These are phyloP conservation scores for Bipolaris zeicola DNA, from an alignment of 2,329 filamentous ascomycete genomes.

Conservation along the genomic window DNA sequence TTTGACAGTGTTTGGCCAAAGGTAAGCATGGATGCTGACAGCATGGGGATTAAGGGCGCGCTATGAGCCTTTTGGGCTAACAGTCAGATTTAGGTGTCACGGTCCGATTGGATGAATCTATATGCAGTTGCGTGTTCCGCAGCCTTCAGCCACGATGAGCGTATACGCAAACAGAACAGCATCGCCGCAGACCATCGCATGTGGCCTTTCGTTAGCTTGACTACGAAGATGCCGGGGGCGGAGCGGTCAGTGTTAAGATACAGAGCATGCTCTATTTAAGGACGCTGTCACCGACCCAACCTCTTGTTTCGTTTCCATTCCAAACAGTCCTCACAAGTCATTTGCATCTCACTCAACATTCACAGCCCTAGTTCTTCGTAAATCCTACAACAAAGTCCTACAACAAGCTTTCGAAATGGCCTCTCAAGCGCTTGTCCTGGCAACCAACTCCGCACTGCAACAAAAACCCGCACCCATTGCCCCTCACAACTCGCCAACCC, in stretches of 20 bases:
- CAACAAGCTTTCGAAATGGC: background rate
- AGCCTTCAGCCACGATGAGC: slow-evolving; percentile 9
- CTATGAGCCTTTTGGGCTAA: background rate
- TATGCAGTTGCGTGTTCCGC: slow-evolving; percentile 3
- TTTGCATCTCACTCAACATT: background rate
- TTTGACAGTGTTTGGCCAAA: background rate
- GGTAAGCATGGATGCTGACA: background rate
- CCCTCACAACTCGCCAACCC: background rate
- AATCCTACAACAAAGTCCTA: background rate
- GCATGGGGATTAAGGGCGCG: background rate
- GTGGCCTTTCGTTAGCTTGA: background rate
- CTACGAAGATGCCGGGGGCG: background rate
- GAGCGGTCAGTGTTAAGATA: background rate
- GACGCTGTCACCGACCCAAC: background rate
- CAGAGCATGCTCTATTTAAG: background rate
- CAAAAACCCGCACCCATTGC: background rate
- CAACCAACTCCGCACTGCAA: background rate
- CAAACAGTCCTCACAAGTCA: background rate
- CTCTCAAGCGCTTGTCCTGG: background rate
- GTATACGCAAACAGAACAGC: slow-evolving; percentile 1
- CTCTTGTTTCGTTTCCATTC: background rate
- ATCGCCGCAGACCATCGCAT: background rate
- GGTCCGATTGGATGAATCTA: slow-evolving; percentile 8
- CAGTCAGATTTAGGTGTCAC: background rate
- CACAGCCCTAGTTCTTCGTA: background rate